Evolutionary conservation across 345 rosid genomes (phyloP).

Genomic region (Aurinia saxatilis): DNA sequence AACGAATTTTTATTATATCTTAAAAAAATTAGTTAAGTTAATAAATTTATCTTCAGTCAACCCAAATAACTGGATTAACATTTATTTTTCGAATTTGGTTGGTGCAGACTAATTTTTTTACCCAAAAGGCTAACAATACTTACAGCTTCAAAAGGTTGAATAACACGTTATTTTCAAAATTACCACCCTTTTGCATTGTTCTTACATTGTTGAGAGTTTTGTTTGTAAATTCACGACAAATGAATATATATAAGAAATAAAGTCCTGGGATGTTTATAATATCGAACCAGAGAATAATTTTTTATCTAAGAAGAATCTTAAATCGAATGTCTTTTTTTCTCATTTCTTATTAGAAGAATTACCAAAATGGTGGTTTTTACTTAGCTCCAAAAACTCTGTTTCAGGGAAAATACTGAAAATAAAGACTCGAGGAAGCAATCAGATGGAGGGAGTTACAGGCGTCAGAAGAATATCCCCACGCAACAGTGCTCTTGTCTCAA

Average conservation of each 20-base stretch:
- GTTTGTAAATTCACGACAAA: not conserved
- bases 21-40: not conserved
- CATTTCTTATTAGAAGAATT: constrained; percentile 10
- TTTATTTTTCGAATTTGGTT: not conserved
- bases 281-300: not conserved
- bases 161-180: not conserved
- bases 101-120: not conserved
- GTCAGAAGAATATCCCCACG: constrained; percentile 1
- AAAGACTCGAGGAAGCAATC: not conserved
- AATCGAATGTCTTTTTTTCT: constrained; percentile 7
- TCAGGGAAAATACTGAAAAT: not conserved
- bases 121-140: not conserved
- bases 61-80: not conserved
- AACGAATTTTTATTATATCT: not conserved
- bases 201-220: not conserved
- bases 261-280: not conserved
- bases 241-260: not conserved
- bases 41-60: not conserved
- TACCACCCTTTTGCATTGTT: no score
- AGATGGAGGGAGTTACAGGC: not conserved
- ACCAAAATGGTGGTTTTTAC: constrained; percentile 1
- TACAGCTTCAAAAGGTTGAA: not conserved
- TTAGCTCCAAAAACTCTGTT: constrained; percentile 9
- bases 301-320: constrained; percentile 1
- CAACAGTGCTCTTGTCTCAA: not conserved